Evolutionary conservation across 495 filamentous ascomycete species (phyloP).

Genomic region (Podospora pseudopauciseta): DNA sequence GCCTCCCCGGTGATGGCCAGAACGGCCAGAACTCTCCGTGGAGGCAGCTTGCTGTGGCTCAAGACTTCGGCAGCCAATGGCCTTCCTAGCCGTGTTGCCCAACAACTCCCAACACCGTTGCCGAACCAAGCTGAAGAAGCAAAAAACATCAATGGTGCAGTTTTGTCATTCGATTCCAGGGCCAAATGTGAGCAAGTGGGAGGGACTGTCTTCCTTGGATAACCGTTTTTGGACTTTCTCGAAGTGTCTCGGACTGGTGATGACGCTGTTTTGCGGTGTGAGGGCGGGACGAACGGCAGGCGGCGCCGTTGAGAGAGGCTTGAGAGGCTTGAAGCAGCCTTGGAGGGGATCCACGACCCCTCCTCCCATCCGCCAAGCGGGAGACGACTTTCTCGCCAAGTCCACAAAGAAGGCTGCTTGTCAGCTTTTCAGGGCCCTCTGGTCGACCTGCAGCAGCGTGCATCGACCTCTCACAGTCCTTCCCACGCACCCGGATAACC

Average conservation of each 20-base stretch:
- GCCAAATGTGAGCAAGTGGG: not conserved
- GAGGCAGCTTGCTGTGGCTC: constrained; percentile 24
- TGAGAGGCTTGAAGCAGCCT: not conserved
- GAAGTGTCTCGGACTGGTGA: not conserved
- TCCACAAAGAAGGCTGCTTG: not conserved
- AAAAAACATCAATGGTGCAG: constrained; percentile 14
- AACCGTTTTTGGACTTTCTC: not conserved
- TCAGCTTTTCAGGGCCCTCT: constrained; percentile 1
- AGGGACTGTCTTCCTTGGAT: not conserved
- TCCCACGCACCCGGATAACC: not conserved
- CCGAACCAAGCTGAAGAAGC: constrained; percentile 23
- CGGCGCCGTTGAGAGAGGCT: not conserved
- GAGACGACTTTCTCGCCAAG: not conserved
- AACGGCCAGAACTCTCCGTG: constrained; percentile 15
- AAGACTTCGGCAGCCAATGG: constrained; percentile 24
- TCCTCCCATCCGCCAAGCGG: constrained; percentile 6
- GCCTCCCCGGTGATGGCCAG: constrained; percentile 11
- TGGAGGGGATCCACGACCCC: not conserved
- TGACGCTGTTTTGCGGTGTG: not conserved
- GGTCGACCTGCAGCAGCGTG: not conserved
- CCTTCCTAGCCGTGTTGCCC: not conserved
- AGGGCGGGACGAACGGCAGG: not conserved
- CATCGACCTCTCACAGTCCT: not conserved
- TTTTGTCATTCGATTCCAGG: constrained; percentile 3
- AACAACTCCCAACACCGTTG: constrained; percentile 3